phyloP scores from a whole-genome alignment of 345 rosid genomes.

The Orychophragmus violaceus region DNA sequence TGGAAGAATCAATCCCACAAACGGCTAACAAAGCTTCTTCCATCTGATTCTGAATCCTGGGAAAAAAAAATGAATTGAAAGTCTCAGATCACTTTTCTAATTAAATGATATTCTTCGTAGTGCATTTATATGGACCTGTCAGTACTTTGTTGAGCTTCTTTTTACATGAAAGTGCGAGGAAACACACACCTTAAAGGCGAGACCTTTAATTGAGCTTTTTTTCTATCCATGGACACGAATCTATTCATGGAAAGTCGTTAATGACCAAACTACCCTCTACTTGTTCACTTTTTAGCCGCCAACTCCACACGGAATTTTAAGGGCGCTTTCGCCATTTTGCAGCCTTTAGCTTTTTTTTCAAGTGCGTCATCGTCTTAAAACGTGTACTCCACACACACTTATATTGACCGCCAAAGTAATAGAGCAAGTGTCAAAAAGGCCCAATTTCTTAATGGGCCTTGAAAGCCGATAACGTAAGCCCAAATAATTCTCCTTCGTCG shows the following conservation, averaged over 20 bases:
- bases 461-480: not conserved
- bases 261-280: slow-evolving; percentile 9
- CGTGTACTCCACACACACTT: slow-evolving; percentile 20
- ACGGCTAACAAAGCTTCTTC: slow-evolving; percentile 8
- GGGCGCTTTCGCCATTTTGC: not conserved
- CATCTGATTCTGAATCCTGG: slow-evolving; percentile 11
- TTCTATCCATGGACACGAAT: slow-evolving; percentile 14
- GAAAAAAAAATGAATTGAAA: not conserved
- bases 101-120: not conserved
- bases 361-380: slow-evolving; percentile 6
- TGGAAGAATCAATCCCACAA: slow-evolving; percentile 24
- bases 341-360: not conserved
- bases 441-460: not conserved
- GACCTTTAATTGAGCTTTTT: not conserved
- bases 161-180: slow-evolving; percentile 20
- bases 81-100: not conserved
- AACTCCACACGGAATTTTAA: not conserved
- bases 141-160: slow-evolving; percentile 6
- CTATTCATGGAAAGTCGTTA: not conserved
- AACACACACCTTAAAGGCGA: slow-evolving; percentile 1
- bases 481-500: not conserved
- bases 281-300: not conserved
- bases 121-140: slow-evolving; percentile 9
- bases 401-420: not conserved
- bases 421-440: not conserved